Conservation (phyloP, 106 monocot species). For the Dioscorea dumetorum region DNA sequence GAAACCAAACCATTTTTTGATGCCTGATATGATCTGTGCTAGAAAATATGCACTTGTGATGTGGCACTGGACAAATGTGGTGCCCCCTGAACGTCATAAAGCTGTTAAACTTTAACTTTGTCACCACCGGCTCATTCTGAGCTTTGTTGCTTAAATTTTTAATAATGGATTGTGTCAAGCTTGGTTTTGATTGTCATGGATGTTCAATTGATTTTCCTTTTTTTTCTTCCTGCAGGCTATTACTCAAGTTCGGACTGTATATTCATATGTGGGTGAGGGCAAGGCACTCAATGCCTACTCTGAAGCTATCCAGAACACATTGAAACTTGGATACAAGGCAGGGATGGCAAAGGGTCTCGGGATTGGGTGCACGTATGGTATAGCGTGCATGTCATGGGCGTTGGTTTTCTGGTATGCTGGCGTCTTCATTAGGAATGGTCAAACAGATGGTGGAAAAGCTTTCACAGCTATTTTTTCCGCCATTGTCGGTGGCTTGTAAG, state of each 20-base stretch:
- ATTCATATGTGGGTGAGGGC: conserved; percentile 86
- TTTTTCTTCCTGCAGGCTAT: conserved; percentile 46
- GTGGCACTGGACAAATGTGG: too few relatives aligned
- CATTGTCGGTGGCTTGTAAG: conserved; percentile 99
- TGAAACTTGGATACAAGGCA: conserved; percentile 92
- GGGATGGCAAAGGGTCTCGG: conserved; percentile 99
- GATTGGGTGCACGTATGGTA: conserved; percentile 96
- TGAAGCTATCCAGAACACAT: conserved; percentile 85
- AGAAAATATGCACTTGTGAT: too few relatives aligned
- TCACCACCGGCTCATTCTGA: too few relatives aligned
- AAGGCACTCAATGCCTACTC: conserved; percentile 75
- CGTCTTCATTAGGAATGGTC: conserved; percentile 92
- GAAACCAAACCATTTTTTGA: too few relatives aligned
- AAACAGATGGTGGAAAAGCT: conserved; percentile 97
- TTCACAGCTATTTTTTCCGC: conserved; percentile 99
- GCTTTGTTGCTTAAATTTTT: too few relatives aligned
- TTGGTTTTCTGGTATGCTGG: conserved; percentile 98
- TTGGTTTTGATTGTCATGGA: too few relatives aligned
- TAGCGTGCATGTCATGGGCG: conserved; percentile 99
- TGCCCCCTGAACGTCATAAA: too few relatives aligned
- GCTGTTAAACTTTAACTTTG: too few relatives aligned
- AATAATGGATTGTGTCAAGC: too few relatives aligned
- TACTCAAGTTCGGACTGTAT: conserved; percentile 89
- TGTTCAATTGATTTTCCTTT: too few relatives aligned
- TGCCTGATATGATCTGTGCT: too few relatives aligned